These are phyloP conservation scores for Filosporella fistucella DNA, from an alignment of 495 filamentous ascomycete species.

Conservation along the genomic window DNA sequence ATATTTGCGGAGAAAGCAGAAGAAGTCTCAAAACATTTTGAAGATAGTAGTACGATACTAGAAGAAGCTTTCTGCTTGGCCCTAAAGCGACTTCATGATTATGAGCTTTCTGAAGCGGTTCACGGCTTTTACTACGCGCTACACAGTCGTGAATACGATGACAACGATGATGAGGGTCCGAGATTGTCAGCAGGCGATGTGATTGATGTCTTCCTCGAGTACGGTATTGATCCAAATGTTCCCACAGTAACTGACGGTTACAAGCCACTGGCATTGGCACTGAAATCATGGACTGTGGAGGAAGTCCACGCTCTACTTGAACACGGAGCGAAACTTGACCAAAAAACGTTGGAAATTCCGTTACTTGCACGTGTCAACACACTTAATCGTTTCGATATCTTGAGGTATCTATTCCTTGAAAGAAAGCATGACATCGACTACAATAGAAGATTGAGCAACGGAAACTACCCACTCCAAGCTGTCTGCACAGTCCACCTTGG, in stretches of 20 bases:
- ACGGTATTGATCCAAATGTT: conserved; percentile 8
- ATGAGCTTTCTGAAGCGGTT: background rate
- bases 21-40: conserved; percentile 4
- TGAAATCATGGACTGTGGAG: background rate
- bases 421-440: conserved; percentile 1
- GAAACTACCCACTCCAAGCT: conserved; percentile 1
- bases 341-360: background rate
- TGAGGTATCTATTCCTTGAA: conserved; percentile 1
- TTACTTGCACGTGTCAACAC: background rate
- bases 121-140: conserved; percentile 1
- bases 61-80: conserved; percentile 8
- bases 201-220: conserved; percentile 5
- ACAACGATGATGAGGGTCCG: background rate
- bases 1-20: background rate
- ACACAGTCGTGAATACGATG: background rate
- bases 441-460: conserved; percentile 1
- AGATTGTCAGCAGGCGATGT: conserved; percentile 1
- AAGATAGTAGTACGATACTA: conserved; percentile 3
- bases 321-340: background rate
- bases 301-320: conserved; percentile 1
- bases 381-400: background rate
- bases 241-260: background rate
- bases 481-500: background rate
- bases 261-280: conserved; percentile 4
- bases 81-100: conserved; percentile 1